These are phyloP conservation scores for Tetrahymena borealis DNA, from an alignment of 73 alveolate genomes.

Conservation along the genomic window DNA sequence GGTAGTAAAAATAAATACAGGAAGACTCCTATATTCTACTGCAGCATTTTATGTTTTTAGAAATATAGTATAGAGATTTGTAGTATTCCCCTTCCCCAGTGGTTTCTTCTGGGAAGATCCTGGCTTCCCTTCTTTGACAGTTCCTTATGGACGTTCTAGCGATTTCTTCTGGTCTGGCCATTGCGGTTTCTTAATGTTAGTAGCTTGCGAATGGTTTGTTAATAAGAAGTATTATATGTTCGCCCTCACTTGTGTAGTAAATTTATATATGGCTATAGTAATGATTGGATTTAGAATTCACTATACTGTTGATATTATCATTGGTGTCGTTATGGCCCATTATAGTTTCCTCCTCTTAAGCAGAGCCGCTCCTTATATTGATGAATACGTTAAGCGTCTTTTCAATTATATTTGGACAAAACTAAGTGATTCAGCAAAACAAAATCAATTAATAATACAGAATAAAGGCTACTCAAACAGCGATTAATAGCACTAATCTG, in stretches of 20 bases:
- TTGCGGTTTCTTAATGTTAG: constrained; percentile 66
- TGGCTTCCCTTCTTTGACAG: constrained; percentile 75
- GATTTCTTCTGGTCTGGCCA: constrained; percentile 88
- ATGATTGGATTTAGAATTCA: constrained; percentile 68
- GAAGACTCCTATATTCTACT: background rate
- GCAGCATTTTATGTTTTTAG: background rate
- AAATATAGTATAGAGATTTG: constrained; percentile 3
- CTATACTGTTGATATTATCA: constrained; percentile 64
- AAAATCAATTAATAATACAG: background rate
- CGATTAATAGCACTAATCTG: too few species aligned
- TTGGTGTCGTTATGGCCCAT: constrained; percentile 76
- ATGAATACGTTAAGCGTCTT: background rate
- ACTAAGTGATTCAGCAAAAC: background rate
- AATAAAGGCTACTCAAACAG: background rate
- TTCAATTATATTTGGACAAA: background rate
- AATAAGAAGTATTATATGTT: constrained; percentile 21
- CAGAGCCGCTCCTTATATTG: background rate
- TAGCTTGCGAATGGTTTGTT: constrained; percentile 44
- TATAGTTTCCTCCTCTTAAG: constrained; percentile 51
- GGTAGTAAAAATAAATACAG: background rate
- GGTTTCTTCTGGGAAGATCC: constrained; percentile 73
- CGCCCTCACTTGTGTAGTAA: constrained; percentile 30
- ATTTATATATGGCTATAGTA: constrained; percentile 34
- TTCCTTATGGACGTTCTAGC: constrained; percentile 69
- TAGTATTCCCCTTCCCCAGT: constrained; percentile 50